Percentiles rank a stretch among this genome's conserved stretches.
Evolutionary conservation across 257 asterid genomes (phyloP).

Genomic region (Solanum etuberosum): DNA sequence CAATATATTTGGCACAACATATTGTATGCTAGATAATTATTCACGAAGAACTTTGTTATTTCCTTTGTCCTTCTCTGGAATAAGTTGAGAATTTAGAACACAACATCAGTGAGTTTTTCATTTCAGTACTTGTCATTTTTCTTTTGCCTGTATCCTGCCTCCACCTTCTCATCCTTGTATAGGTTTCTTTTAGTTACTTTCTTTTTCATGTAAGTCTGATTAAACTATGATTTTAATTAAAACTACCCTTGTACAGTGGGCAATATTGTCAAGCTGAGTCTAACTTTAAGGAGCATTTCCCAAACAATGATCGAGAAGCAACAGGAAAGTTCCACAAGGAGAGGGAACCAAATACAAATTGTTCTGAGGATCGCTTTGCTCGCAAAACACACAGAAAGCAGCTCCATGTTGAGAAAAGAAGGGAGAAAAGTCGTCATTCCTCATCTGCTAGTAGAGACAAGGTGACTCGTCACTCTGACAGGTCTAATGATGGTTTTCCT

Average conservation of each 20-base stretch:
- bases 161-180: neutral
- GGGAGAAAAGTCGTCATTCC: conserved; percentile 27
- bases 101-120: neutral
- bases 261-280: conserved; percentile 25
- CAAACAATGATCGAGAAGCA: conserved; percentile 14
- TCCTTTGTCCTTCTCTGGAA: neutral
- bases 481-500: conserved; percentile 29
- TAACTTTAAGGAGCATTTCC: conserved; percentile 17
- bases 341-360: conserved; percentile 25
- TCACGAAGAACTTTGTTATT: neutral
- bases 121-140: neutral
- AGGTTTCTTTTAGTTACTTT: neutral
- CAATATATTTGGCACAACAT: neutral
- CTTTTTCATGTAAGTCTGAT: neutral
- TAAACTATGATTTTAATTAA: neutral
- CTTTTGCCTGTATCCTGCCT: neutral
- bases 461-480: conserved; percentile 30
- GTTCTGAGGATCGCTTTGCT: conserved; percentile 42
- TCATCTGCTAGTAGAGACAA: conserved; percentile 34
- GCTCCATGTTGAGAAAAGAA: conserved; percentile 34
- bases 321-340: conserved; percentile 18
- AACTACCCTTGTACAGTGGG: conserved; percentile 21
- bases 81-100: neutral
- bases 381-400: conserved; percentile 24
- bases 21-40: neutral